Percentiles rank a stretch among this genome's conserved stretches.
These are phyloP conservation scores for Leucocoprinus sp. DNA, from an alignment of 768 basidiomycete species.

Conservation along the genomic window DNA sequence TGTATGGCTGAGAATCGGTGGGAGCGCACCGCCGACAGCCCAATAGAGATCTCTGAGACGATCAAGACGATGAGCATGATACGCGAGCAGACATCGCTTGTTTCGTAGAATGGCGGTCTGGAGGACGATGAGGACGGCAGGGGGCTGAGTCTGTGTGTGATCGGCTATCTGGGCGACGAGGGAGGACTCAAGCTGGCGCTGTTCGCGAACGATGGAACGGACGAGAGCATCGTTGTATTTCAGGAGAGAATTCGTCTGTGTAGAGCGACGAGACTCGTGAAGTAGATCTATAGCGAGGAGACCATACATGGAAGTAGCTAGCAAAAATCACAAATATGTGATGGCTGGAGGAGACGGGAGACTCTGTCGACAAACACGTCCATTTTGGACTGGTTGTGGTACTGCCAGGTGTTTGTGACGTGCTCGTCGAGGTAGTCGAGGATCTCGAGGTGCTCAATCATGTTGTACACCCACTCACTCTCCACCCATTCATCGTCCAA, in stretches of 20 bases:
- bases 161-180: constrained; percentile 30
- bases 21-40: constrained; percentile 79
- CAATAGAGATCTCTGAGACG: constrained; percentile 85
- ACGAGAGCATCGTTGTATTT: constrained; percentile 92
- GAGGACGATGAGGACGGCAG: constrained; percentile 70
- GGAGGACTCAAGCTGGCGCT: constrained; percentile 74
- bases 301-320: no score
- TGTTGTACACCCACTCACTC: constrained; percentile 11
- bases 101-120: constrained; percentile 88
- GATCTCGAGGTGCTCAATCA: constrained; percentile 10
- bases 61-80: constrained; percentile 81
- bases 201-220: constrained; percentile 80
- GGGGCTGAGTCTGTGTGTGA: constrained; percentile 35
- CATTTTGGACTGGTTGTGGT: constrained; percentile 10
- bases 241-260: constrained; percentile 71
- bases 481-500: constrained; percentile 11
- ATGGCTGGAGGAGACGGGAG: not conserved
- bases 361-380: constrained; percentile 9
- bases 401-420: constrained; percentile 10
- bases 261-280: constrained; percentile 79
- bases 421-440: constrained; percentile 10
- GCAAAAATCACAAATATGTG: no score
- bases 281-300: constrained; percentile 87
- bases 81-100: constrained; percentile 93
- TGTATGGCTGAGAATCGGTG: constrained; percentile 64